Conservation (phyloP, 495 filamentous ascomycete species). For the Lasiosphaeriaceae sp. region DNA sequence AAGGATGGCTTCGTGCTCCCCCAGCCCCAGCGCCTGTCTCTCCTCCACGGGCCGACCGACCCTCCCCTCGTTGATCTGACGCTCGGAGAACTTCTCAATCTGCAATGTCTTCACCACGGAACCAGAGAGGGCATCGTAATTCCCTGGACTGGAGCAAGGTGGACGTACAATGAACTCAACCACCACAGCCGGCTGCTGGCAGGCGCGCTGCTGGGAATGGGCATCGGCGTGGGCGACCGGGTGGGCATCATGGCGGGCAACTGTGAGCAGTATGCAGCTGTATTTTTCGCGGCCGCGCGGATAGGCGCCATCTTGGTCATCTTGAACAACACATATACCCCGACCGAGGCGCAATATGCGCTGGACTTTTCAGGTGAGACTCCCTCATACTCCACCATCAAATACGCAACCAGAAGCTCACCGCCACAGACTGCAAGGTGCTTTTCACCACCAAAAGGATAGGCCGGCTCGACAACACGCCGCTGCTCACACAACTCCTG, state of each 20-base stretch:
- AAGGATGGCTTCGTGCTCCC: conserved; percentile 23
- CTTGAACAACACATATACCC: conserved; percentile 69
- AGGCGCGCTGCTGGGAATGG: conserved; percentile 53
- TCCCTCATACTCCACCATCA: not conserved
- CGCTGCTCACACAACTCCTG: conserved; percentile 49
- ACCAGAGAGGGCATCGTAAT: conserved; percentile 59
- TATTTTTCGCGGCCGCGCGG: conserved; percentile 64
- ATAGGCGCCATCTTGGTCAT: conserved; percentile 67
- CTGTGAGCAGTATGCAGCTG: conserved; percentile 63
- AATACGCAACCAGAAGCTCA: not conserved
- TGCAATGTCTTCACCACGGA: conserved; percentile 59
- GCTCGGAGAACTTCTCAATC: conserved; percentile 56
- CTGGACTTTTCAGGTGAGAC: conserved; percentile 59
- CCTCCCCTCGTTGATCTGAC: conserved; percentile 59
- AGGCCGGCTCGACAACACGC: conserved; percentile 51
- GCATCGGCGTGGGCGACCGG: conserved; percentile 59
- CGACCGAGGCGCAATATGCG: conserved; percentile 58
- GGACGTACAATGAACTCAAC: conserved; percentile 63
- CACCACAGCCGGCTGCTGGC: conserved; percentile 57
- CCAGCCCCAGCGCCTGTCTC: conserved; percentile 38
- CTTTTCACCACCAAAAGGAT: conserved; percentile 63
- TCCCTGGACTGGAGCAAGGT: conserved; percentile 61
- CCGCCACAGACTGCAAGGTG: conserved; percentile 48
- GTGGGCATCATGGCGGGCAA: conserved; percentile 70
- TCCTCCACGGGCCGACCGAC: conserved; percentile 57